A percentile compares a stretch with the other conserved stretches of the same genome.
These are phyloP conservation scores for Panicum virgatum DNA, from an alignment of 202 grass and related monocot genomes.

Conservation along the genomic window DNA sequence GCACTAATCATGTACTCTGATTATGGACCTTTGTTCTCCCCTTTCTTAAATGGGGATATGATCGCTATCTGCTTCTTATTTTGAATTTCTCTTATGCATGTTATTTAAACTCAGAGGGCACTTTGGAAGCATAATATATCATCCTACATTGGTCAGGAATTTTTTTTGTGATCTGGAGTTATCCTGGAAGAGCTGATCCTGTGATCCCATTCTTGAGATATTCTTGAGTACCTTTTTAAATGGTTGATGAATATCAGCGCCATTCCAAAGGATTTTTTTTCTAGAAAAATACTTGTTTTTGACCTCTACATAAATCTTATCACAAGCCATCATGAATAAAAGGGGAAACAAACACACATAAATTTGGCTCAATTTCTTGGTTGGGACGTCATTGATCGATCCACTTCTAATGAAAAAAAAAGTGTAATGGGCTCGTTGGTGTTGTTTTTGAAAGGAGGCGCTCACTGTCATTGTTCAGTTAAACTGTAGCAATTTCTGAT, in stretches of 20 bases:
- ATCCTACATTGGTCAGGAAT: neutral
- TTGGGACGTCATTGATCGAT: neutral
- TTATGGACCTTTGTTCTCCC: neutral
- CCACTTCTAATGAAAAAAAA: too few relatives aligned
- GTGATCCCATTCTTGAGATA: neutral
- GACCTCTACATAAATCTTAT: neutral
- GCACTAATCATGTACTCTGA: neutral
- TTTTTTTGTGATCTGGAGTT: neutral
- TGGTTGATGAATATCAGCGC: neutral
- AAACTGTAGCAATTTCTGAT: too few relatives aligned
- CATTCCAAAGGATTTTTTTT: neutral
- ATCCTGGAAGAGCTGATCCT: neutral
- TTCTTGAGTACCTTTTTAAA: neutral
- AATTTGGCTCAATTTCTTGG: neutral
- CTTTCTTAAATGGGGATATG: slow-evolving; percentile 29
- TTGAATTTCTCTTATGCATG: neutral
- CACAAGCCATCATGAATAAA: too few relatives aligned
- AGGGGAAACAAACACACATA: neutral
- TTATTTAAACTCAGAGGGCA: neutral
- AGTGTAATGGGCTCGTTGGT: neutral
- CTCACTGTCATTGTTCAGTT: too few relatives aligned
- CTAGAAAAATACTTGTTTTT: too few relatives aligned
- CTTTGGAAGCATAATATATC: neutral
- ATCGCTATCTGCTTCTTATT: neutral
- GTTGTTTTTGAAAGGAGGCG: neutral